Evolutionary conservation across 164 flowering plant species (phyloP).

Genomic region (Annona cherimola): DNA sequence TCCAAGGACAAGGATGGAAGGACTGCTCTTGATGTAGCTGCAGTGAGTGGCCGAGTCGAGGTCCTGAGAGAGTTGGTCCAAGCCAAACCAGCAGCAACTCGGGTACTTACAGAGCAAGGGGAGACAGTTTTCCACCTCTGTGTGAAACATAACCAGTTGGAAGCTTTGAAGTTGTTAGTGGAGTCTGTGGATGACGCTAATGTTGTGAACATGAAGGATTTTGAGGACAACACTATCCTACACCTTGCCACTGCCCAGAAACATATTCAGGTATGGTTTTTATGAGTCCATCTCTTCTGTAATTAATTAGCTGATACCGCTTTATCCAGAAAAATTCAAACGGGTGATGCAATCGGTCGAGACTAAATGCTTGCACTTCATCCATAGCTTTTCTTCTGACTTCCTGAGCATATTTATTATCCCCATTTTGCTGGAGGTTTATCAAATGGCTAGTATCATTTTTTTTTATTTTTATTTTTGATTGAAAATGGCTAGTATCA

Average conservation of each 20-base stretch:
- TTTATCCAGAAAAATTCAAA: too few relatives aligned
- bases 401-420: too few relatives aligned
- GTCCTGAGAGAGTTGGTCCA: not conserved
- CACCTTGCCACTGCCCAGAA: not conserved
- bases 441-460: too few relatives aligned
- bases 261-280: not conserved
- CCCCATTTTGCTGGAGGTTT: too few relatives aligned
- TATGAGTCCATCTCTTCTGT: too few relatives aligned
- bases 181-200: not conserved
- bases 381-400: too few relatives aligned
- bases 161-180: not conserved
- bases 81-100: not conserved
- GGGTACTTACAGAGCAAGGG: not conserved
- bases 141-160: not conserved
- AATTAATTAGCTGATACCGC: too few relatives aligned
- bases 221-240: slow-evolving; percentile 1
- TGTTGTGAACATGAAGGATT: not conserved
- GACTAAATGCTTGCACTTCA: too few relatives aligned
- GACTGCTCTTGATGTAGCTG: slow-evolving; percentile 1
- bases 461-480: too few relatives aligned
- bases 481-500: too few relatives aligned
- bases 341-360: too few relatives aligned
- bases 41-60: not conserved
- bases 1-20: not conserved
- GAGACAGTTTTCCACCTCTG: not conserved